A percentile compares a stretch with the other conserved stretches of the same genome.
These are phyloP conservation scores for Galerina marginata DNA, from an alignment of 768 basidiomycete species.

Conservation along the genomic window DNA sequence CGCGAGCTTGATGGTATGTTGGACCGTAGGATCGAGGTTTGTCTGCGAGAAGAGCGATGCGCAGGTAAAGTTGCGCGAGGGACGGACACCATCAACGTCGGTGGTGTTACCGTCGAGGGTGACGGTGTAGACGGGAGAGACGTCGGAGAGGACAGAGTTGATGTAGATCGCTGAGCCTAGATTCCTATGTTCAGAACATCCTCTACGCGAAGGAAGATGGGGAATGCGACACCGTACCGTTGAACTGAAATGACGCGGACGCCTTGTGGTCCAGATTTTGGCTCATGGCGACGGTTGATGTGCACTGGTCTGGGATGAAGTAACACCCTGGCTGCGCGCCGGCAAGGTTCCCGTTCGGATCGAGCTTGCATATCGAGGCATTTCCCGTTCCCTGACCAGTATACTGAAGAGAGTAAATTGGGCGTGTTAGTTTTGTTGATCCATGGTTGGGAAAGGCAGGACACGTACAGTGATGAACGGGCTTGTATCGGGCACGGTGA, in stretches of 20 bases:
- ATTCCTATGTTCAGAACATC: not conserved
- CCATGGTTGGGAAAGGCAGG: too few relatives aligned
- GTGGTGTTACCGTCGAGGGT: constrained; percentile 13
- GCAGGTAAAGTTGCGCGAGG: constrained; percentile 4
- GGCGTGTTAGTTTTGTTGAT: not conserved
- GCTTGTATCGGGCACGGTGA: too few relatives aligned
- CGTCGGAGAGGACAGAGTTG: constrained; percentile 4
- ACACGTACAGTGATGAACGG: too few relatives aligned
- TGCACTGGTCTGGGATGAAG: constrained; percentile 11
- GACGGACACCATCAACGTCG: constrained; percentile 12
- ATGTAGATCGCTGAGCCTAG: constrained; percentile 15
- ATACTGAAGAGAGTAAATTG: not conserved
- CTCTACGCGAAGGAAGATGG: too few relatives aligned
- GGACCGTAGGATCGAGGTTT: constrained; percentile 9
- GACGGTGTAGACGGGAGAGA: constrained; percentile 17
- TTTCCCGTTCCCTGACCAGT: constrained; percentile 4
- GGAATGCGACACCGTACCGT: constrained; percentile 5
- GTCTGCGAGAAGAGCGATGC: constrained; percentile 9
- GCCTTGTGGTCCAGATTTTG: constrained; percentile 10
- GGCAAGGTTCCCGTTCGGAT: constrained; percentile 5
- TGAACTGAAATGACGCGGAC: constrained; percentile 16
- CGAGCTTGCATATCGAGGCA: constrained; percentile 13
- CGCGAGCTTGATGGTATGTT: constrained; percentile 12
- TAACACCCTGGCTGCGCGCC: constrained; percentile 19
- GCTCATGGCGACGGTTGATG: constrained; percentile 13